Evolutionary conservation across 495 filamentous ascomycete species (phyloP).

Genomic region (Aspergillus ostianus): DNA sequence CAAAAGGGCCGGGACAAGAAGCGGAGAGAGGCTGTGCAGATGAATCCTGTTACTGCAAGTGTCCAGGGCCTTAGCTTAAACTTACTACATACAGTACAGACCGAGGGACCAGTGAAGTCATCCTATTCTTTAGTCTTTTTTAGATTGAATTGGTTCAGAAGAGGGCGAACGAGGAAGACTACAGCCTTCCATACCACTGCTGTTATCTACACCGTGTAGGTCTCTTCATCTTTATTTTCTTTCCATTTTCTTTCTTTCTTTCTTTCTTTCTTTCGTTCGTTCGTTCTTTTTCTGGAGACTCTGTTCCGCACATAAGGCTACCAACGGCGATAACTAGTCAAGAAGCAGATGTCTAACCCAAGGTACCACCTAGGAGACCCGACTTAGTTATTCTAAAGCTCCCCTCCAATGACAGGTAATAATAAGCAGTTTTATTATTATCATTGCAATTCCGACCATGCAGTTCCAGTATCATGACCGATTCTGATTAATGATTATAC

Average conservation of each 20-base stretch:
- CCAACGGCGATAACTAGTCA: too few species aligned
- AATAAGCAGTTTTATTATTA: not conserved
- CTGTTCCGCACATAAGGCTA: too few species aligned
- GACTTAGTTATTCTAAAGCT: not conserved
- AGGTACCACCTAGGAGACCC: not conserved
- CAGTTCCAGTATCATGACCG: not conserved
- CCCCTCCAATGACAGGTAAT: not conserved
- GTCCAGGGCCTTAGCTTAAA: slow-evolving; percentile 2
- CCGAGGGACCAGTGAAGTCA: not conserved
- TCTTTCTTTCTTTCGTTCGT: too few species aligned
- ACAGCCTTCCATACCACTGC: too few species aligned
- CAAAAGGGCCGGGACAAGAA: not conserved
- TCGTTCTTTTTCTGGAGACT: too few species aligned
- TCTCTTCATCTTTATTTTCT: too few species aligned
- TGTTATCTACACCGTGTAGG: too few species aligned
- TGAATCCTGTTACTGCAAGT: slow-evolving; percentile 1
- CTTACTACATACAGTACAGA: slow-evolving; percentile 1
- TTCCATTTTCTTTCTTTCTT: too few species aligned
- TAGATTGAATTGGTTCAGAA: not conserved
- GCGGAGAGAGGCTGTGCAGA: slow-evolving; percentile 7
- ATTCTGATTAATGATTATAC: not conserved
- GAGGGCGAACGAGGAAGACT: too few species aligned
- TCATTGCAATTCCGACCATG: not conserved
- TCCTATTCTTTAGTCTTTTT: not conserved
- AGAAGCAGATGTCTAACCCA: not conserved